A percentile compares a stretch with the other conserved stretches of the same genome.
These are phyloP conservation scores for Prunus davidiana DNA, from an alignment of 306 rosid genomes.

Conservation along the genomic window DNA sequence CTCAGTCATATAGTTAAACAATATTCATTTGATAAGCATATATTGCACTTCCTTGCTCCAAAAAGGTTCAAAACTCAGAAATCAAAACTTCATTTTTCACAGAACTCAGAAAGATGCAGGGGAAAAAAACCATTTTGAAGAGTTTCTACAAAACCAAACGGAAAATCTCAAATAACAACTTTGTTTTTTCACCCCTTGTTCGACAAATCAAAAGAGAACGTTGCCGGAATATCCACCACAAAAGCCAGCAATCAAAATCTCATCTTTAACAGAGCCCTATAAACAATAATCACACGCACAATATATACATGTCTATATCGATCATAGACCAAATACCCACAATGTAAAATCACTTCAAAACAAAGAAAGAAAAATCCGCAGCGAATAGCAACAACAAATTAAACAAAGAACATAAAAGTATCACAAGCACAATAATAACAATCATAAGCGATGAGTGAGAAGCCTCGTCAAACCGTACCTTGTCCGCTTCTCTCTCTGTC, in stretches of 20 bases:
- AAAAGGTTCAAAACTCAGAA: neutral
- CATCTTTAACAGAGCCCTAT: neutral
- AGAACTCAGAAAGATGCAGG: neutral
- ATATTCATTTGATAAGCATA: neutral
- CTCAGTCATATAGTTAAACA: neutral
- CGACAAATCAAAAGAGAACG: neutral
- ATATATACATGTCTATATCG: neutral
- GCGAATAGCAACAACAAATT: neutral
- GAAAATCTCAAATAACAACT: neutral
- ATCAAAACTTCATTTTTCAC: neutral
- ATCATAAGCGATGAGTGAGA: neutral
- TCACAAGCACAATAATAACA: neutral
- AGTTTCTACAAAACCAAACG: neutral
- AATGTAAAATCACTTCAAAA: neutral
- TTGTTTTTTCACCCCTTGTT: neutral
- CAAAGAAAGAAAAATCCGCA: neutral
- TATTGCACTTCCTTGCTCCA: neutral
- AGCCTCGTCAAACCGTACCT: constrained; percentile 25
- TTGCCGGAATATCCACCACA: too few relatives aligned
- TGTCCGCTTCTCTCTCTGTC: neutral
- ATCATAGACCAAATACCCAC: neutral
- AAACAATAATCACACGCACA: neutral
- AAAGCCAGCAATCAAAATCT: constrained; percentile 12
- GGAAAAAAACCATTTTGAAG: neutral
- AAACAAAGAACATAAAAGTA: neutral